Percentiles rank a stretch among this genome's conserved stretches.
Conservation (phyloP, 148 eudicot genomes). For the Cornus florida region DNA sequence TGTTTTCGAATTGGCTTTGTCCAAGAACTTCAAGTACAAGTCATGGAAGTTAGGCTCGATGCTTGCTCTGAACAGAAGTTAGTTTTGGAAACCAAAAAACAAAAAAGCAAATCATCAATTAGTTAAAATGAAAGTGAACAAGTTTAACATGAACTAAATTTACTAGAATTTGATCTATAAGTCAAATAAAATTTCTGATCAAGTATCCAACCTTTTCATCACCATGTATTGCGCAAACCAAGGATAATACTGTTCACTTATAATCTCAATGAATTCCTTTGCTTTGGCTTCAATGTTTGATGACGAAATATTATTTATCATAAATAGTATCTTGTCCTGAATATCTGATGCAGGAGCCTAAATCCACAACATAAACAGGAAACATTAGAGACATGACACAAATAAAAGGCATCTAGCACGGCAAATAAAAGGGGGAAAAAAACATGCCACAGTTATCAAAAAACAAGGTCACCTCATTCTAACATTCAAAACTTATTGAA, state of each 20-base stretch:
- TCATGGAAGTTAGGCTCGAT: slow-evolving; percentile 26
- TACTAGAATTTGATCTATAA: neutral
- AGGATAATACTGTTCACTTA: slow-evolving; percentile 17
- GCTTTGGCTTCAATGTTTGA: slow-evolving; percentile 22
- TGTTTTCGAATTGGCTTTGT: slow-evolving; percentile 16
- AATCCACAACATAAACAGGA: neutral
- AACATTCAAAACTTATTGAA: neutral
- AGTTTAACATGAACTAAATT: neutral
- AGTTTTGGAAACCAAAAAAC: slow-evolving; percentile 4
- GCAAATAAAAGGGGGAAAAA: neutral
- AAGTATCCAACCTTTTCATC: slow-evolving; percentile 20
- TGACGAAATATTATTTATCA: slow-evolving; percentile 19
- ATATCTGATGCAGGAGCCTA: slow-evolving; percentile 18
- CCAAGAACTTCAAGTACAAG: slow-evolving; percentile 22
- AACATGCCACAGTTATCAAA: neutral
- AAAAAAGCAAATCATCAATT: neutral
- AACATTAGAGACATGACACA: neutral
- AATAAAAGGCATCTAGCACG: neutral
- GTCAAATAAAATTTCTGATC: neutral
- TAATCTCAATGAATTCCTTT: slow-evolving; percentile 14
- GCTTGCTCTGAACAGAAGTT: slow-evolving; percentile 16
- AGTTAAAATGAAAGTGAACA: neutral
- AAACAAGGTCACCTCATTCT: neutral
- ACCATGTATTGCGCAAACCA: slow-evolving; percentile 30
- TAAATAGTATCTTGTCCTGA: slow-evolving; percentile 24